Base-by-base conservation (phyloP, 371 early-diverging fungal genomes). In the Rhizopus delemar region DNA sequence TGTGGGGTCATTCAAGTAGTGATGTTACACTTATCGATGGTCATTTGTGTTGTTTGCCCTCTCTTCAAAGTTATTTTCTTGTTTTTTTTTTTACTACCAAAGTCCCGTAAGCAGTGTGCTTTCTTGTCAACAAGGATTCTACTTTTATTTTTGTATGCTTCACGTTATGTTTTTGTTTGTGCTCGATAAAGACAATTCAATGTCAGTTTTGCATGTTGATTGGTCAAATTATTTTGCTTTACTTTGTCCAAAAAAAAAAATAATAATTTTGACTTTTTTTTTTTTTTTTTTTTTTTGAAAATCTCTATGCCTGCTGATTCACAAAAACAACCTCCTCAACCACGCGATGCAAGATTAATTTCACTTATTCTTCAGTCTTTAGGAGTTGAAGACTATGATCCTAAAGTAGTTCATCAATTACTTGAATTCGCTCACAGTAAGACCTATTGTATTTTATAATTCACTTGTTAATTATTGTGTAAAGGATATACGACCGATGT, bases 371-470 rank as follows among this genome's bases (percentile, higher is more conserved):
- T 99, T 38, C 88, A 93, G 65, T 90, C 96, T 3, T 82, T 93
- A 32, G 98, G 94, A 8, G 90, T 99, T 15, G 90, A 93, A 54
- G 97, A 98, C 58, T 97, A 93, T 69, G 98, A 98, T 67, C 97
- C 98, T 8, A 90, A 93, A 72, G 99, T 99, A 7, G 90, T 98
- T 41, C 91, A 93, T 56, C 98, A 97, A 74, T 77, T 99, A 49
- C 80, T 98, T 13, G 99, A 99, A 81, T 96, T 98, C 71, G 89
- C 90, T 16, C 93, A 96, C 75, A 72, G 91, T 88, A 78, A 70
- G 22, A 22, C 22, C 22, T 22, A 22, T 22, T 22, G 2, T 22
- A 22, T 22, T 22, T 22, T 22, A 22, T 22, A 22, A 22, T 22
- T 22, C 22, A 80, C 2, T 15, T 32, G 16, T 15, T 31, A 7